These are phyloP conservation scores for Bimuria novae-zelandiae DNA, from an alignment of 2,329 filamentous ascomycete species.

Conservation along the genomic window DNA sequence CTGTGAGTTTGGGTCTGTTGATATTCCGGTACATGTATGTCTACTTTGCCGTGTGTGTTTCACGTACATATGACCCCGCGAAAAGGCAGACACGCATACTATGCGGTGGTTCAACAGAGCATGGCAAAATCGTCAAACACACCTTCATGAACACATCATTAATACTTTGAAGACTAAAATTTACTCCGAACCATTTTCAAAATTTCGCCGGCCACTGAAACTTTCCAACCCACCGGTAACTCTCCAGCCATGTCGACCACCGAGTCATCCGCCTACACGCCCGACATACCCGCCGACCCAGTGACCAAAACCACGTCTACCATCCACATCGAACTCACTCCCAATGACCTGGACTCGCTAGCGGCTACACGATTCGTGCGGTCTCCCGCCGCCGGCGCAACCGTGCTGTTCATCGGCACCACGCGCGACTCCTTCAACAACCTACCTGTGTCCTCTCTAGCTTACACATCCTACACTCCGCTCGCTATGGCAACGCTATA, in stretches of 20 bases:
- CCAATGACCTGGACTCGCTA: conserved; percentile 62
- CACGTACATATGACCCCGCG: too few species aligned
- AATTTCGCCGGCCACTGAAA: too few species aligned
- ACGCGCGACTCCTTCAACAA: conserved; percentile 75
- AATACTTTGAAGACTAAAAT: background rate
- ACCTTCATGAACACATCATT: too few species aligned
- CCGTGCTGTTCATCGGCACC: conserved; percentile 58
- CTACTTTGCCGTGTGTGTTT: too few species aligned
- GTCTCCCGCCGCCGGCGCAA: conserved; percentile 50
- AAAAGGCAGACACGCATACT: too few species aligned
- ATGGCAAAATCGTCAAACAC: too few species aligned
- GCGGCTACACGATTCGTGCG: conserved; percentile 69
- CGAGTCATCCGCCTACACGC: conserved; percentile 30
- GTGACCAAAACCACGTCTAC: conserved; percentile 32
- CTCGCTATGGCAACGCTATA: conserved; percentile 72
- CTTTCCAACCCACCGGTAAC: background rate
- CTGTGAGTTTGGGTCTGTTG: too few species aligned
- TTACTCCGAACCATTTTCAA: too few species aligned
- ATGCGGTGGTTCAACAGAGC: too few species aligned
- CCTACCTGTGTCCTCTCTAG: conserved; percentile 73
- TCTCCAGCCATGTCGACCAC: conserved; percentile 31
- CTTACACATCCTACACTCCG: conserved; percentile 75
- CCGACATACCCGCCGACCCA: conserved; percentile 34
- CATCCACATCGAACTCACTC: conserved; percentile 72
- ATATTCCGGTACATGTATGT: too few species aligned